A percentile compares a stretch with the other conserved stretches of the same genome.
These are phyloP conservation scores for Falciphora oryzae DNA, from an alignment of 2,329 filamentous ascomycete genomes.

Conservation along the genomic window DNA sequence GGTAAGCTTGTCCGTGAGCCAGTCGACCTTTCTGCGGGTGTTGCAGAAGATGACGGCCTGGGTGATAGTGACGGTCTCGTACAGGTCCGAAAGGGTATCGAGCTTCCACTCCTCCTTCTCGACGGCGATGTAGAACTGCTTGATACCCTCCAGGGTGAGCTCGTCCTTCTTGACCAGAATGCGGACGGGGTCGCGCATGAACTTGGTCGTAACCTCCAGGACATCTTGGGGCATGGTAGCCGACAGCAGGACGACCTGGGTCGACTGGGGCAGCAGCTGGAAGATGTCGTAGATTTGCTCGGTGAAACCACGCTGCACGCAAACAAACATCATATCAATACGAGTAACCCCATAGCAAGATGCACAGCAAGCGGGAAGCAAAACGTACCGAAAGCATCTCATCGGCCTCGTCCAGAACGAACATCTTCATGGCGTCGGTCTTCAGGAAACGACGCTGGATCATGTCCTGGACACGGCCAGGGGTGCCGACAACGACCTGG, in stretches of 20 bases:
- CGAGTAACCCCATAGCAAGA: neutral
- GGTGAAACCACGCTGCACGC: slow-evolving; percentile 77
- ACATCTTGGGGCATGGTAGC: slow-evolving; percentile 97
- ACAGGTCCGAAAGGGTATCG: slow-evolving; percentile 95
- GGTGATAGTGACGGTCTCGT: slow-evolving; percentile 97
- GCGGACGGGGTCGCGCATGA: slow-evolving; percentile 97
- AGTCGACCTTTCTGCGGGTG: slow-evolving; percentile 97
- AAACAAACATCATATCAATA: neutral
- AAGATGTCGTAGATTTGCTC: slow-evolving; percentile 99
- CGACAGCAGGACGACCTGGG: slow-evolving; percentile 96
- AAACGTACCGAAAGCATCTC: slow-evolving; percentile 45
- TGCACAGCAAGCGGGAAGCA: neutral
- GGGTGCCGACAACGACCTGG: slow-evolving; percentile 95
- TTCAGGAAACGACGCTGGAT: slow-evolving; percentile 52
- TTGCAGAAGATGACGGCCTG: slow-evolving; percentile 99
- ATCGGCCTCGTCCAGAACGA: slow-evolving; percentile 56
- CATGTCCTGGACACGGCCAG: slow-evolving; percentile 78
- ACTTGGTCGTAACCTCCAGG: slow-evolving; percentile 98
- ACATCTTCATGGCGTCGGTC: slow-evolving; percentile 59
- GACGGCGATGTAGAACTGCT: slow-evolving; percentile 98
- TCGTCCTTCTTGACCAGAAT: slow-evolving; percentile 99
- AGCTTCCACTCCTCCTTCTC: slow-evolving; percentile 99
- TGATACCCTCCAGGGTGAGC: slow-evolving; percentile 91
- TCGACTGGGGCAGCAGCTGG: slow-evolving; percentile 90
- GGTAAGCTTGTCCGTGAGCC: slow-evolving; percentile 98